phyloP scores from a whole-genome alignment of 2,329 filamentous ascomycete species.

The Arthrobotrys iridis region DNA sequence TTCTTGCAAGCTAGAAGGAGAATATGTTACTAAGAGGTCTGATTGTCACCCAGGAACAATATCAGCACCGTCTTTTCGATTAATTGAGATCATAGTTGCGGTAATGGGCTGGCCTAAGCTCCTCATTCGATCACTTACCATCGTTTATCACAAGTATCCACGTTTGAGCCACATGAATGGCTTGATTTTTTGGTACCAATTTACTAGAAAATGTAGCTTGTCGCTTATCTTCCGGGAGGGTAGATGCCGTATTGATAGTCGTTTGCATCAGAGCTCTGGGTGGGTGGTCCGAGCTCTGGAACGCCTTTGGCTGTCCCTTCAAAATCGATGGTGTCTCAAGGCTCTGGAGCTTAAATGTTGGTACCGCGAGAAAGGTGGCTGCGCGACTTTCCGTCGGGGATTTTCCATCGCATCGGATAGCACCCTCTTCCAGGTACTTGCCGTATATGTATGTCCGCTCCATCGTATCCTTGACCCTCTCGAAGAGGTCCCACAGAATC shows the following conservation, averaged over 20 bases:
- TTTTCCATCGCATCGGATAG: conserved; percentile 35
- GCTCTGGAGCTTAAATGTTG: conserved; percentile 14
- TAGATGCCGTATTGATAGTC: conserved; percentile 7
- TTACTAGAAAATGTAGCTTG: conserved; percentile 25
- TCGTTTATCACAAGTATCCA: conserved; percentile 42
- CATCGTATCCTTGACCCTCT: conserved; percentile 18
- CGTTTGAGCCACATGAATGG: conserved; percentile 17
- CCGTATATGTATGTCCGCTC: conserved; percentile 28
- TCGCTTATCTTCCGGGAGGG: conserved; percentile 18
- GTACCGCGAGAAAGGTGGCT: conserved; percentile 21
- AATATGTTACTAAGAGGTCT: conserved; percentile 30
- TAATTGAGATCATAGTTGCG: too few relatives aligned
- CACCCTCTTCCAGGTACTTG: conserved; percentile 34
- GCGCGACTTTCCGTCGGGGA: not conserved
- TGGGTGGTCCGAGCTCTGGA: conserved; percentile 13
- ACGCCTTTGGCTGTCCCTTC: not conserved
- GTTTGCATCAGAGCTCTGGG: conserved; percentile 32
- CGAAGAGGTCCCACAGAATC: conserved; percentile 23
- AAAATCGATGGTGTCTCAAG: not conserved
- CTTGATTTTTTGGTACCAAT: conserved; percentile 17
- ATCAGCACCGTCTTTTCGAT: not conserved
- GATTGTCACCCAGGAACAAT: not conserved
- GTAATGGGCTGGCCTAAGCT: too few relatives aligned
- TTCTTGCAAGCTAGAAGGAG: conserved; percentile 9
- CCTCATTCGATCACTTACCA: conserved; percentile 14